Evolutionary conservation across 2,329 filamentous ascomycete species (phyloP), one percentile per base, ranked within the genome.

Genomic region (Pseudocercospora macadamiae): DNA sequence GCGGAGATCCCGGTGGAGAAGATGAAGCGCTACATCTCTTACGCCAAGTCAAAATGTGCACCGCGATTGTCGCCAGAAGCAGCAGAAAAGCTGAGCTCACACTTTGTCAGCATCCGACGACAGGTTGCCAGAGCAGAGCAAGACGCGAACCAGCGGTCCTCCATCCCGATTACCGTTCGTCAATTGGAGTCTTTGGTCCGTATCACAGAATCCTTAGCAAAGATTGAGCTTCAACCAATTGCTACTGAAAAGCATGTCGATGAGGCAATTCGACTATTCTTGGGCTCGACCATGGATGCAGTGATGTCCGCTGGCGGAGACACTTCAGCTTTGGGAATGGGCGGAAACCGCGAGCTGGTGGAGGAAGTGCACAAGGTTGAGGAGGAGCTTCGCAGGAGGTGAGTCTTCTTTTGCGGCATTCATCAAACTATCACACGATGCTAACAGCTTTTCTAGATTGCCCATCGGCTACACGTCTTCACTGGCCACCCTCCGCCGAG

Each of bases 381-480:
- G 76, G 86, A 91, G 14, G 95, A 97, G 79, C 80, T 99, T 52
- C 88, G 91, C 76, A 85, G 91, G 57, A 84, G 93, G 23, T 66
- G 59, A 34, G 63, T 60, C n/a, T n/a, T n/a, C n/a, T n/a, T 47
- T 21, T n/a, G 2, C 18, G 21, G 12, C 32, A 23, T 34, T 2
- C 4, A 19, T 19, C 3, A n/a, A 14, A 21, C n/a, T 6, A 32
- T 8, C 5, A 4, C 9, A n/a, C 25, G 1, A 28, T 59, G 42
- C 64, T 67, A 47, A 63, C 56, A 9, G 19, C n/a, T 19, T 19
- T 7, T 19, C 2, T 36, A 68, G 72, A 55, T 79, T 99, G 68
- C 93, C 95, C 0, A 95, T 99, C 66, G 95, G 95, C 18, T 99
- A 93, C 91, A 95, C 90, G 71, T 96, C 93, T 1, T 96, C 90